A percentile compares a stretch with the other conserved stretches of the same genome.
Evolutionary conservation across 1,284 basidiomycete species (phyloP).

Genomic region (Paramarasmius palmivorus): DNA sequence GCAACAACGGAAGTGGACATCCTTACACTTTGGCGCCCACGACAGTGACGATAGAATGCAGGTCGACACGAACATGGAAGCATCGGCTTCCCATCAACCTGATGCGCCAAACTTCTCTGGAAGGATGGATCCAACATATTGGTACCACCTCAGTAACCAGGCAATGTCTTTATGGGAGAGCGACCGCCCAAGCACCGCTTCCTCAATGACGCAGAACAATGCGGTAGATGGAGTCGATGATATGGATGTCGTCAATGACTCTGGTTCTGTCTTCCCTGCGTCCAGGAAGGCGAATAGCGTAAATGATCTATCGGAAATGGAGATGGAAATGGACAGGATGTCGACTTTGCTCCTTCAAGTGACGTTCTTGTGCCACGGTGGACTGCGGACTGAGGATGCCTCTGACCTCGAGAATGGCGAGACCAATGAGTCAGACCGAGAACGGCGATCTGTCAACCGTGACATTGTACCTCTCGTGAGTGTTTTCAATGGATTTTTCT

Average conservation of each 20-base stretch:
- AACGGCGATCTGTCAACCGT: conserved; percentile 12
- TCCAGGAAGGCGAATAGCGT: conserved; percentile 5
- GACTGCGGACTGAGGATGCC: background rate
- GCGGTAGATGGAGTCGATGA: background rate
- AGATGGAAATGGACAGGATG: conserved; percentile 43
- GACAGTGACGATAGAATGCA: conserved; percentile 1
- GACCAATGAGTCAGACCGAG: background rate
- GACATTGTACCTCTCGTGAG: conserved; percentile 43
- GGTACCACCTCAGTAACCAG: conserved; percentile 28
- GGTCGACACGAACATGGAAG: background rate
- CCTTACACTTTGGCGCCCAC: background rate
- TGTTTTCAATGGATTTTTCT: conserved; percentile 10
- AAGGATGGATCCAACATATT: conserved; percentile 13
- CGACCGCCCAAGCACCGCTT: conserved; percentile 1
- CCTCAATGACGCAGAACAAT: background rate
- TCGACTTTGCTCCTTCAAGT: conserved; percentile 54
- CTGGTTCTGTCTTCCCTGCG: too few relatives aligned
- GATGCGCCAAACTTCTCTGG: background rate
- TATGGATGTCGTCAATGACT: background rate
- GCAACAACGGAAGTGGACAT: background rate
- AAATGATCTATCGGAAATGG: conserved; percentile 13
- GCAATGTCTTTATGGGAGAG: conserved; percentile 26
- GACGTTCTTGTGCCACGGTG: conserved; percentile 48
- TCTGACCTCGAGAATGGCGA: background rate
- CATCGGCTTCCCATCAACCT: background rate